phyloP scores from a whole-genome alignment of 768 basidiomycete species.

The Candolleomyces aberdarensis region DNA sequence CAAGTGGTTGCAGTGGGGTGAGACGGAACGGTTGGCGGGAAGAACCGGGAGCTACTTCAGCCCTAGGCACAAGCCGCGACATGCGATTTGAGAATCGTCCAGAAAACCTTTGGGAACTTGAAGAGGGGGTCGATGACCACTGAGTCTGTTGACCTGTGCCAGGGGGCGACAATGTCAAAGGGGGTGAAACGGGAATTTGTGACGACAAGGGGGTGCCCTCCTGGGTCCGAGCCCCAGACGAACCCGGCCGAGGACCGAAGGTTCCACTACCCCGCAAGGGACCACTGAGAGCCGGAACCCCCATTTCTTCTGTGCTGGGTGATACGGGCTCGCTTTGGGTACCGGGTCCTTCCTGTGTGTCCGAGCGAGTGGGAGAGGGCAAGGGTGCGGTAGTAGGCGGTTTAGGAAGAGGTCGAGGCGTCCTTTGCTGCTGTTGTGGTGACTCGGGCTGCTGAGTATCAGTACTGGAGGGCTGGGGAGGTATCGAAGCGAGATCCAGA shows the following conservation, averaged over 20 bases:
- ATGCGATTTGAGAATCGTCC: slow-evolving; percentile 14
- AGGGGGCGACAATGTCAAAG: slow-evolving; percentile 5
- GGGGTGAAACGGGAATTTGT: background rate
- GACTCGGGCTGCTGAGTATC: background rate
- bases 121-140: slow-evolving; percentile 21
- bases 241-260: background rate
- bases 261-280: background rate
- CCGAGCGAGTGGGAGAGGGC: slow-evolving; percentile 2
- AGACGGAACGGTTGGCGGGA: slow-evolving; percentile 18
- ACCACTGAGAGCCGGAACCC: background rate
- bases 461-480: background rate
- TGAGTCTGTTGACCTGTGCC: slow-evolving; percentile 4
- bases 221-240: background rate
- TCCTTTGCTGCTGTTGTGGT: background rate
- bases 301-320: background rate
- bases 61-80: slow-evolving; percentile 2
- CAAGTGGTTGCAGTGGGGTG: slow-evolving; percentile 15
- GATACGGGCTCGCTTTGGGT: background rate
- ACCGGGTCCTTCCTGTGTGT: background rate
- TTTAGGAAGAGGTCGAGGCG: background rate
- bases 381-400: slow-evolving; percentile 7
- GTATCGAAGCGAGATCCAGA: background rate
- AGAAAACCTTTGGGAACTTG: slow-evolving; percentile 20
- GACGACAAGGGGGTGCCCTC: background rate
- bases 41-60: background rate